Conservation (phyloP, 768 basidiomycete genomes). For the Hygrophorus russula region DNA sequence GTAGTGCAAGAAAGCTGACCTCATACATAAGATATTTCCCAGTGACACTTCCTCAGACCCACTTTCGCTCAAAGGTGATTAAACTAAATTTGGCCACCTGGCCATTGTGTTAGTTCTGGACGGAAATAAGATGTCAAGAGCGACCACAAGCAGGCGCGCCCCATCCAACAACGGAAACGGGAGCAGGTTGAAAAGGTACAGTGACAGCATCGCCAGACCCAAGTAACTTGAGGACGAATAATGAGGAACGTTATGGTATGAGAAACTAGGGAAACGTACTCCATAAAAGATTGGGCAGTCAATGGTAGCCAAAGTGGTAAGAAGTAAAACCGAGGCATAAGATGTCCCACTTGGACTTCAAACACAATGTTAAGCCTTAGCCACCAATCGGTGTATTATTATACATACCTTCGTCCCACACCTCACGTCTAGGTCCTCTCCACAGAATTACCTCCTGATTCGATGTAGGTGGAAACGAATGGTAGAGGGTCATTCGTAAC, state of each 20-base stretch:
- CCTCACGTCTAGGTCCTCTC: slow-evolving; percentile 57
- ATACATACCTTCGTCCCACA: slow-evolving; percentile 54
- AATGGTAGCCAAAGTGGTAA: slow-evolving; percentile 32
- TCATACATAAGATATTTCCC: no score
- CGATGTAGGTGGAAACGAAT: slow-evolving; percentile 4
- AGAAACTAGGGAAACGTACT: slow-evolving; percentile 31
- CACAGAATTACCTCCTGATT: slow-evolving; percentile 46
- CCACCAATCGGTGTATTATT: slow-evolving; percentile 1
- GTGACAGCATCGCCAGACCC: slow-evolving; percentile 56
- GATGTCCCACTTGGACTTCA: slow-evolving; percentile 41
- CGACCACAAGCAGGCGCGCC: slow-evolving; percentile 34
- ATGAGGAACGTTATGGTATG: background rate
- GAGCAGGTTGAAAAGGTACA: slow-evolving; percentile 76
- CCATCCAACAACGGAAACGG: slow-evolving; percentile 70
- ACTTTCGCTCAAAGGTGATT: no score
- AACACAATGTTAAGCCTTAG: slow-evolving; percentile 1
- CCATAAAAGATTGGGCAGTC: slow-evolving; percentile 30
- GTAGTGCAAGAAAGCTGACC: no score
- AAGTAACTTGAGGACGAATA: slow-evolving; percentile 37
- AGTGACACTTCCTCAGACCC: no score
- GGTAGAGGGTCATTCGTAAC: slow-evolving; percentile 39
- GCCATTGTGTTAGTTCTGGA: background rate
- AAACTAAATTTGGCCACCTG: no score
- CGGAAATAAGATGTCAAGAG: slow-evolving; percentile 10
- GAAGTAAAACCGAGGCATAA: slow-evolving; percentile 30